phyloP scores from a whole-genome alignment of 1,139 yeast species.

The Geotrichum cucujoidarum region DNA sequence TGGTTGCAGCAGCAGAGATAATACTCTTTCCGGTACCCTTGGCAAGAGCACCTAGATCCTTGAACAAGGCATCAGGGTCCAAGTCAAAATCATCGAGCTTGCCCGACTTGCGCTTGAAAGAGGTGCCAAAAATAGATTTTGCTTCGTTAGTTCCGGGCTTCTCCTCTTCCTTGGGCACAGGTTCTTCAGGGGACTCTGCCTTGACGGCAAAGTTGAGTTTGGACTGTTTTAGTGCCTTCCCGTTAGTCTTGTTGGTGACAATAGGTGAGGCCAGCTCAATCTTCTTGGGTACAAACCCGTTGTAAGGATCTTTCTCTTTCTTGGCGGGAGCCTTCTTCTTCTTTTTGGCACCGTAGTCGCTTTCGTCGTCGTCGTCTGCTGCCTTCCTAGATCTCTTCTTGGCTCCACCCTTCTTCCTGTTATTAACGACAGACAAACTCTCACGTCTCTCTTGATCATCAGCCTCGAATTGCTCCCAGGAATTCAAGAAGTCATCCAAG shows the following conservation, averaged over 20 bases:
- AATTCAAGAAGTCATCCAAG: conserved; percentile 62
- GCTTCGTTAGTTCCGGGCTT: conserved; percentile 17
- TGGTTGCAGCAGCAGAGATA: not conserved
- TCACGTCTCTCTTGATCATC: conserved; percentile 47
- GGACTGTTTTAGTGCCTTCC: conserved; percentile 6
- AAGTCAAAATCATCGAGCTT: conserved; percentile 30
- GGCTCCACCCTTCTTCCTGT: conserved; percentile 18
- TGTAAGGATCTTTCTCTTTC: conserved; percentile 15
- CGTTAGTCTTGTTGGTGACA: conserved; percentile 4
- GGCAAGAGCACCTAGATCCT: conserved; percentile 23
- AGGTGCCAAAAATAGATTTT: conserved; percentile 31
- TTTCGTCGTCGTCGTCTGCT: conserved; percentile 27
- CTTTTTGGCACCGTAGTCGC: conserved; percentile 18
- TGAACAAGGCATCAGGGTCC: conserved; percentile 30
- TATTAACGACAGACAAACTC: conserved; percentile 25
- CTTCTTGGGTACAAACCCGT: not conserved
- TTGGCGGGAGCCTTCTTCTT: conserved; percentile 21
- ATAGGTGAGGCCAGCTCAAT: not conserved
- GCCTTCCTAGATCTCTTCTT: conserved; percentile 18
- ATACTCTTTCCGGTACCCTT: not conserved
- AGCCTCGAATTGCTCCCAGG: conserved; percentile 61
- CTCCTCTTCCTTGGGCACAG: conserved; percentile 5
- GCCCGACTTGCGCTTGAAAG: conserved; percentile 22
- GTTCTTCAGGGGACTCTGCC: conserved; percentile 3
- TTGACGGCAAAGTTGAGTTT: conserved; percentile 5